phyloP scores from a whole-genome alignment of 2,329 filamentous ascomycete genomes.

The Pseudofabraea citricarpa region DNA sequence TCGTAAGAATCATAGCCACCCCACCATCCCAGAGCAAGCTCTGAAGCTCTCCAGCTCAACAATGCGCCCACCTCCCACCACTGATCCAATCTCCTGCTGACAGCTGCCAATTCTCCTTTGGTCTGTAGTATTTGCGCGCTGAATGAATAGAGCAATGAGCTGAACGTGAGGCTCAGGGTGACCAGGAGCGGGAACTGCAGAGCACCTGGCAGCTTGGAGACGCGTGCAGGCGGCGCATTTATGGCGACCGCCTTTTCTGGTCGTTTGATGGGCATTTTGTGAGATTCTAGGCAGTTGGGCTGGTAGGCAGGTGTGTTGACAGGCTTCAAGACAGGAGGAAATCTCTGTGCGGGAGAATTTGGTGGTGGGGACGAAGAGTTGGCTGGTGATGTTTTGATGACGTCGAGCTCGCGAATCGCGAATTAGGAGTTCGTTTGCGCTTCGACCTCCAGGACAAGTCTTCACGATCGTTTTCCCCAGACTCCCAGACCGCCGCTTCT shows the following conservation, averaged over 20 bases:
- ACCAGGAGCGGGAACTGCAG: slow-evolving; percentile 50
- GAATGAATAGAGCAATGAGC: slow-evolving; percentile 59
- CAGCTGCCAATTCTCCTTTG: slow-evolving; percentile 58
- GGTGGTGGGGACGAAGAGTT: too few relatives aligned
- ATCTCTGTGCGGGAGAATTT: too few relatives aligned
- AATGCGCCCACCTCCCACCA: slow-evolving; percentile 55
- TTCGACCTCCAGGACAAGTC: too few relatives aligned
- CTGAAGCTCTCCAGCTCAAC: slow-evolving; percentile 52
- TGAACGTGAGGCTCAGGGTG: slow-evolving; percentile 55
- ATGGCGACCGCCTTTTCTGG: not conserved
- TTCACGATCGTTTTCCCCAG: too few relatives aligned
- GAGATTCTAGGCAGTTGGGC: too few relatives aligned
- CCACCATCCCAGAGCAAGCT: slow-evolving; percentile 70
- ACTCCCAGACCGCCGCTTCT: too few relatives aligned
- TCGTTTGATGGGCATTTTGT: slow-evolving; percentile 4
- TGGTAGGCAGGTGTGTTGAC: too few relatives aligned
- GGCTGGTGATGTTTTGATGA: too few relatives aligned
- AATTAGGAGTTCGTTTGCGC: too few relatives aligned
- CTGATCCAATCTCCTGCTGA: slow-evolving; percentile 60
- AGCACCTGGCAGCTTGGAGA: slow-evolving; percentile 36
- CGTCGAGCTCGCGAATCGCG: too few relatives aligned
- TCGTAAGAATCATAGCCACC: slow-evolving; percentile 70
- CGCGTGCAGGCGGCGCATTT: slow-evolving; percentile 8
- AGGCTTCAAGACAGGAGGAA: too few relatives aligned
- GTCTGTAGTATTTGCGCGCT: slow-evolving; percentile 42